Conservation (phyloP, 306 rosid species). For the Abrus precatorius region DNA sequence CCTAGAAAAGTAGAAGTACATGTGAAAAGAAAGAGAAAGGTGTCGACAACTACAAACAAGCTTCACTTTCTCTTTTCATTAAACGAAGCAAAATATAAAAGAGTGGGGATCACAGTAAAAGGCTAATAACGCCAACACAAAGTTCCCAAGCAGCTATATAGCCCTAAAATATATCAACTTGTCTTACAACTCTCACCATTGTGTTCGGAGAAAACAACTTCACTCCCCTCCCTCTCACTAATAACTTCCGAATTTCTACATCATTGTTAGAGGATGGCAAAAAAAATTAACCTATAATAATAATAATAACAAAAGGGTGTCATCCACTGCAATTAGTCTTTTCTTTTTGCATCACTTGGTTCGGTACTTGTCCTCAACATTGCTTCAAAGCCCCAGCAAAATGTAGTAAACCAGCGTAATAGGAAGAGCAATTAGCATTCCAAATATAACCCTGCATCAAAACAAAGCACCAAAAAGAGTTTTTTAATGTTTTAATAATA, state of each 20-base stretch:
- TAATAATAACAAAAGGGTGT: constrained; percentile 33
- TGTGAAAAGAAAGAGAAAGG: constrained; percentile 21
- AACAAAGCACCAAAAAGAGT: constrained; percentile 7
- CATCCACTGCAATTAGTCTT: constrained; percentile 45
- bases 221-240: constrained; percentile 25
- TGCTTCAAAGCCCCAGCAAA: constrained; percentile 78
- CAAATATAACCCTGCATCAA: constrained; percentile 80
- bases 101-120: constrained; percentile 44
- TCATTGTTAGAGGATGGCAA: constrained; percentile 60
- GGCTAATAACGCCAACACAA: constrained; percentile 41
- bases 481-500: too few relatives aligned
- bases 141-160: constrained; percentile 3
- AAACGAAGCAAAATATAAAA: constrained; percentile 34
- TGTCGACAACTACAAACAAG: constrained; percentile 43
- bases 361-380: constrained; percentile 22
- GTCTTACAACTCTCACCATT: constrained; percentile 19
- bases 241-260: constrained; percentile 49
- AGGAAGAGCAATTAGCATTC: constrained; percentile 86
- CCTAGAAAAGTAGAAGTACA: constrained; percentile 3
- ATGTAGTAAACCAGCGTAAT: constrained; percentile 82
- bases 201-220: constrained; percentile 9
- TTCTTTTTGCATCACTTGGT: neutral
- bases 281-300: constrained; percentile 32
- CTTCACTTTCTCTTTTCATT: constrained; percentile 53
- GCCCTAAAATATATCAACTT: neutral